Conservation (phyloP, 805 yeast genomes). For the Candida sanyiensis region DNA sequence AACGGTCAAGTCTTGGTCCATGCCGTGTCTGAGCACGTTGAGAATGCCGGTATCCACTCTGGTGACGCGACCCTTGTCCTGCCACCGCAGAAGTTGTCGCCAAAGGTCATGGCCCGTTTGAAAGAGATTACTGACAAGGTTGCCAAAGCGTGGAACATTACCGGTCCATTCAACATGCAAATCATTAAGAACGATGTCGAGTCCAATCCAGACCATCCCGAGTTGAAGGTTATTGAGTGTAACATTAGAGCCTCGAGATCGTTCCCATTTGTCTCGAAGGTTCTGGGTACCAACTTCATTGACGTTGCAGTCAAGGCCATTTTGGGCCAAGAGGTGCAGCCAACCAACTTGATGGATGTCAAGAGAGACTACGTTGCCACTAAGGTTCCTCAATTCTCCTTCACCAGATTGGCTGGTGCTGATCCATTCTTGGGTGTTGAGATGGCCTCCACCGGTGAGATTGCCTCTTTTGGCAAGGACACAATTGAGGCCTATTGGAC, state of each 20-base stretch:
- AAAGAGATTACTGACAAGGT: constrained; percentile 90
- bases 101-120: constrained; percentile 60
- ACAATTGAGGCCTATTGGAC: constrained; percentile 95
- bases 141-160: constrained; percentile 88
- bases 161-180: constrained; percentile 99
- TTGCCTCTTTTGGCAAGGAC: constrained; percentile 91
- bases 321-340: constrained; percentile 57
- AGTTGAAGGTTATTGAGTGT: constrained; percentile 95
- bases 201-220: constrained; percentile 50
- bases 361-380: constrained; percentile 84
- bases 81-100: constrained; percentile 81
- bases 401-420: constrained; percentile 97
- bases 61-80: constrained; percentile 96
- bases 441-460: constrained; percentile 99
- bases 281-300: constrained; percentile 88
- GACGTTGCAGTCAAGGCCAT: constrained; percentile 91
- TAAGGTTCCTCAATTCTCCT: constrained; percentile 97
- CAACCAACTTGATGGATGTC: constrained; percentile 76
- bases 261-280: constrained; percentile 98
- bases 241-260: constrained; percentile 98
- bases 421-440: constrained; percentile 99
- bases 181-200: constrained; percentile 72
- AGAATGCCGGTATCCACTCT: constrained; percentile 97
- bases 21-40: constrained; percentile 96
- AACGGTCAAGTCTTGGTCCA: constrained; percentile 87